A percentile compares a stretch with the other conserved stretches of the same genome.
phyloP scores from a whole-genome alignment of 176 grass and related monocot genomes.

The Tillandsia leiboldiana region DNA sequence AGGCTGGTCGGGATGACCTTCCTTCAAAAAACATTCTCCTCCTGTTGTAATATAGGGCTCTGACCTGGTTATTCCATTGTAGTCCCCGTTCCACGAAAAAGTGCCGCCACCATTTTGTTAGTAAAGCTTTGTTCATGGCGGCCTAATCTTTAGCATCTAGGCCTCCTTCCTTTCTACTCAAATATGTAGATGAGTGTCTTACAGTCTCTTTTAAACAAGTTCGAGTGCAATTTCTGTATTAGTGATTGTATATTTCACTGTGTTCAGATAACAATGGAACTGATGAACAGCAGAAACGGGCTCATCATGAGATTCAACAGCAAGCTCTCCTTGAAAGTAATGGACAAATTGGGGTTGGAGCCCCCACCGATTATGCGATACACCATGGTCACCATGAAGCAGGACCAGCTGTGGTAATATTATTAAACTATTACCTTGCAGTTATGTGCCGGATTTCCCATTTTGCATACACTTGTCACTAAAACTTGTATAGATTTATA shows the following conservation, averaged over 20 bases:
- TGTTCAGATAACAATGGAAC: neutral
- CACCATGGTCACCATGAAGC: conserved; percentile 2
- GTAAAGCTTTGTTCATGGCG: no score
- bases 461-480: neutral
- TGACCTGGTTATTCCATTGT: no score
- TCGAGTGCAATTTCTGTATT: neutral
- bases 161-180: no score
- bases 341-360: neutral
- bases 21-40: no score
- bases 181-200: neutral
- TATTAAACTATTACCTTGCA: neutral
- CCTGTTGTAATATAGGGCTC: no score
- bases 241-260: neutral
- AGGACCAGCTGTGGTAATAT: conserved; percentile 10
- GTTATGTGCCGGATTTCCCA: neutral
- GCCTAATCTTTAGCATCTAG: no score
- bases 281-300: conserved; percentile 7
- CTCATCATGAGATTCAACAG: neutral
- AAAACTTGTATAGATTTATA: no score
- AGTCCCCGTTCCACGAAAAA: no score
- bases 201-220: neutral
- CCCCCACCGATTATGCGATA: neutral
- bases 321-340: neutral
- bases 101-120: no score
- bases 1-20: no score